Conservation (phyloP, 768 basidiomycete genomes). For the Fomitopsis serialis region DNA sequence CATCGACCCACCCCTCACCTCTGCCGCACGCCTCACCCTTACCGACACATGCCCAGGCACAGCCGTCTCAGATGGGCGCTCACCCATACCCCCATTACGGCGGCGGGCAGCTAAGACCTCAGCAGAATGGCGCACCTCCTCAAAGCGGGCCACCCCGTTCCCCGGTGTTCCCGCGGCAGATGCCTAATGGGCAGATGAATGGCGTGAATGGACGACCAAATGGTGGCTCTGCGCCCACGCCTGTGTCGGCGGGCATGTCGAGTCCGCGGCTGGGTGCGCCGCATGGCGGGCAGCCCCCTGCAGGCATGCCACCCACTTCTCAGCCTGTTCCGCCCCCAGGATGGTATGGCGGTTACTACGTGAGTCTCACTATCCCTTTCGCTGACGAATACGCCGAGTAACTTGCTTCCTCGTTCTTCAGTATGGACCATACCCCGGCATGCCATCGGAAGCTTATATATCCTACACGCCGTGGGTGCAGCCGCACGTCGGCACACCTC, state of each 20-base stretch:
- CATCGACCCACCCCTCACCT: constrained; percentile 46
- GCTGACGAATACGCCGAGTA: constrained; percentile 32
- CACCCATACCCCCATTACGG: constrained; percentile 36
- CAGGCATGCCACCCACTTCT: constrained; percentile 40
- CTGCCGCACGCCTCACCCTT: constrained; percentile 41
- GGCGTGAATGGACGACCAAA: constrained; percentile 43
- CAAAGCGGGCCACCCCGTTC: constrained; percentile 46
- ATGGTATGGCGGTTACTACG: constrained; percentile 48
- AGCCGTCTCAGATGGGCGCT: constrained; percentile 36
- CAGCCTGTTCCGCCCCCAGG: constrained; percentile 33
- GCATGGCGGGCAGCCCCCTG: constrained; percentile 42
- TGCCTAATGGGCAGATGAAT: constrained; percentile 55
- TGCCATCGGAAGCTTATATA: constrained; percentile 42
- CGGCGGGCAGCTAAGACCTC: constrained; percentile 38
- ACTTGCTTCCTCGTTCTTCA: background rate
- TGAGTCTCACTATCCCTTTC: constrained; percentile 28
- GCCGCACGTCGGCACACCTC: constrained; percentile 28
- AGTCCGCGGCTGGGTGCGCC: constrained; percentile 66
- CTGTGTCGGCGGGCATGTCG: constrained; percentile 46
- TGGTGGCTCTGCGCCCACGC: constrained; percentile 19
- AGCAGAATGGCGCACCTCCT: constrained; percentile 26
- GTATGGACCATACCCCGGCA: constrained; percentile 19
- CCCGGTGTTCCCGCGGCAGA: constrained; percentile 56
- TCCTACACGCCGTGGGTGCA: constrained; percentile 29
- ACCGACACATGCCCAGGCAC: constrained; percentile 22